Percentiles rank a stretch among this genome's conserved stretches.
phyloP scores from a whole-genome alignment of 1,284 basidiomycete genomes.

The Ustilago sp. region DNA sequence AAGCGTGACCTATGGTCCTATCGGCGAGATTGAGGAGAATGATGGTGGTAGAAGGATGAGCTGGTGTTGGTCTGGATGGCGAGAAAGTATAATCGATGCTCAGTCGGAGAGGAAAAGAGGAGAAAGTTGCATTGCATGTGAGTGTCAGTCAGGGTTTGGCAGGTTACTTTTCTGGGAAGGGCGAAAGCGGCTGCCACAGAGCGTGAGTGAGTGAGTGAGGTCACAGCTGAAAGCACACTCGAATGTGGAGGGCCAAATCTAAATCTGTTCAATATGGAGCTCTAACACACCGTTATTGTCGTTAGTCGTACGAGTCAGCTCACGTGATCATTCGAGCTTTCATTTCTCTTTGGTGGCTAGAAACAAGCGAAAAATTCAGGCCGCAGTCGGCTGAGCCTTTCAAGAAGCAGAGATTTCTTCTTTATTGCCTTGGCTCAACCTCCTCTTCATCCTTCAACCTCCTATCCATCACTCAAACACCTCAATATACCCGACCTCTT shows the following conservation, averaged over 20 bases:
- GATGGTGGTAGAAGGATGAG: not conserved
- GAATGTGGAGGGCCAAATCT: constrained; percentile 21
- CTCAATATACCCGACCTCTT: constrained; percentile 38
- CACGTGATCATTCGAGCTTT: constrained; percentile 8
- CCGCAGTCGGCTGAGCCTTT: constrained; percentile 32
- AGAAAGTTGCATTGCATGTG: constrained; percentile 13
- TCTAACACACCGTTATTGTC: constrained; percentile 10
- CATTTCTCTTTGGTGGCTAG: constrained; percentile 10
- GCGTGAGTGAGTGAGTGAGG: not conserved
- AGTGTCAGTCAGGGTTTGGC: not conserved
- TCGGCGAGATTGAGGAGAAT: not conserved
- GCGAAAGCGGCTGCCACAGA: not conserved
- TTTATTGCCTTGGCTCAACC: not conserved
- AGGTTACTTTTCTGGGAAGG: not conserved
- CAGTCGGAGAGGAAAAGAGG: not conserved
- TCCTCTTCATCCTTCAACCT: not conserved
- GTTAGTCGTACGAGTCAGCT: constrained; percentile 18
- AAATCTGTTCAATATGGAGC: not conserved
- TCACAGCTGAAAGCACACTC: constrained; percentile 26
- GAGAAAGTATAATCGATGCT: not conserved
- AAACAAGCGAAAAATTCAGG: constrained; percentile 18
- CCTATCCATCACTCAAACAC: not conserved
- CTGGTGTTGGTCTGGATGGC: not conserved
- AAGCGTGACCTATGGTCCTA: too few species aligned
- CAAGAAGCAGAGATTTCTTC: constrained; percentile 11